Conservation (phyloP, 179 eudicot species). For the Patellifolia procumbens region DNA sequence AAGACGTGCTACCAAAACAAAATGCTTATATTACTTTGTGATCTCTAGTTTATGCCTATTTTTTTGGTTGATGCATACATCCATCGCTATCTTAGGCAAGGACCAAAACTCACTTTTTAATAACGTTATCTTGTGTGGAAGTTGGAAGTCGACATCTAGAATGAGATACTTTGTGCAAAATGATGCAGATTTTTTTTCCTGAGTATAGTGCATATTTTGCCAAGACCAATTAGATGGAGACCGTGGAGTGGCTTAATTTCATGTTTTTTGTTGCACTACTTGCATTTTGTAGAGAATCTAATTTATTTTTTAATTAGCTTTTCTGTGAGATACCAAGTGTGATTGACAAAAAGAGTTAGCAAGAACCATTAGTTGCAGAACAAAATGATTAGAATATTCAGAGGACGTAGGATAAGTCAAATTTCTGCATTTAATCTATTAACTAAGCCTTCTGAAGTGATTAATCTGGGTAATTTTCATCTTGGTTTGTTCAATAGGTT, state of each 20-base stretch:
- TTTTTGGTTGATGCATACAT: too few species aligned
- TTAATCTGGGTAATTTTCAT: background rate
- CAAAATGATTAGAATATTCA: background rate
- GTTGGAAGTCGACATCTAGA: background rate
- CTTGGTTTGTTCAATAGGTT: constrained; percentile 1
- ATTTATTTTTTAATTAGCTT: background rate
- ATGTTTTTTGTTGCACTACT: background rate
- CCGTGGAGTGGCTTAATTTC: background rate
- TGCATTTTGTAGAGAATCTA: too few species aligned
- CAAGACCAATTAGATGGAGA: background rate
- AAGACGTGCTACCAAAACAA: background rate
- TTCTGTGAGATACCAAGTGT: background rate
- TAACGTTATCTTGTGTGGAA: background rate
- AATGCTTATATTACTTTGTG: background rate
- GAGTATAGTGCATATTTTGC: background rate
- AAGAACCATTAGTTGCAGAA: background rate
- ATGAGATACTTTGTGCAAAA: background rate
- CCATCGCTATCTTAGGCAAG: background rate
- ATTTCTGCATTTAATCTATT: background rate
- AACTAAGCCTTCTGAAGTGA: background rate
- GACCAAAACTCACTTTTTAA: background rate
- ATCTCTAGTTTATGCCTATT: background rate
- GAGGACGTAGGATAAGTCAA: background rate
- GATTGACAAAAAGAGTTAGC: background rate
- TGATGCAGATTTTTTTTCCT: background rate